Conservation (phyloP, 352 stramenopile species). For the Phytophthora pseudosyringae region DNA sequence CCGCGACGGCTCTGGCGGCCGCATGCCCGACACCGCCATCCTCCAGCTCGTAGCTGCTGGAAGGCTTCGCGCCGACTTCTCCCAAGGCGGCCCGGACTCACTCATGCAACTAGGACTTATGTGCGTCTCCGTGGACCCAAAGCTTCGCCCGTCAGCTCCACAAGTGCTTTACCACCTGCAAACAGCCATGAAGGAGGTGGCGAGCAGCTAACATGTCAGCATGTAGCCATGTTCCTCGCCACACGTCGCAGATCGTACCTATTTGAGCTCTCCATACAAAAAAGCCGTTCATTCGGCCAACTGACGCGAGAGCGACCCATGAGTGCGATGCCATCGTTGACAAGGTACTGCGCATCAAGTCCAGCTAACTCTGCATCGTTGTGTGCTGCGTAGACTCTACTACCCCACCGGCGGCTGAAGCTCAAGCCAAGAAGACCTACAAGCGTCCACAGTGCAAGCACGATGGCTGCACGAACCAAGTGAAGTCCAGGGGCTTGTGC, state of each 20-base stretch:
- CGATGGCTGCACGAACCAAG: constrained; percentile 30
- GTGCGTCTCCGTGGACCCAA: constrained; percentile 22
- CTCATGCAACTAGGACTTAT: constrained; percentile 18
- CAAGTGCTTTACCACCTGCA: constrained; percentile 28
- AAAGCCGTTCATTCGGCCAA: not conserved
- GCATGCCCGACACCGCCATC: constrained; percentile 22
- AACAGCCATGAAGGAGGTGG: not conserved
- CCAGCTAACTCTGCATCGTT: not conserved
- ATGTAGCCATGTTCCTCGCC: constrained; percentile 9
- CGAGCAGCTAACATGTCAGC: not conserved
- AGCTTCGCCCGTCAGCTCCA: constrained; percentile 22
- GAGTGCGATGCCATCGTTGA: not conserved
- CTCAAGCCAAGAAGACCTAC: constrained; percentile 16
- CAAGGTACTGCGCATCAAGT: not conserved
- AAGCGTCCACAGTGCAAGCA: constrained; percentile 27
- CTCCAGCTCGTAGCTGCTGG: constrained; percentile 33
- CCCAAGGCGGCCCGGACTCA: not conserved
- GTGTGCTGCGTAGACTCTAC: not conserved
- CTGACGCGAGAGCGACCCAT: not conserved
- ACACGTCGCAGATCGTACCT: constrained; percentile 25
- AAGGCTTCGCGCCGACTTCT: constrained; percentile 32
- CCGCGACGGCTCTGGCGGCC: not conserved
- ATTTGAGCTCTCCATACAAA: not conserved
- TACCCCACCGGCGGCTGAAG: not conserved
- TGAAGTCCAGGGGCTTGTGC: constrained; percentile 36